These are phyloP conservation scores for Ensete glaucum DNA, from an alignment of 176 grass and related monocot genomes.

Conservation along the genomic window DNA sequence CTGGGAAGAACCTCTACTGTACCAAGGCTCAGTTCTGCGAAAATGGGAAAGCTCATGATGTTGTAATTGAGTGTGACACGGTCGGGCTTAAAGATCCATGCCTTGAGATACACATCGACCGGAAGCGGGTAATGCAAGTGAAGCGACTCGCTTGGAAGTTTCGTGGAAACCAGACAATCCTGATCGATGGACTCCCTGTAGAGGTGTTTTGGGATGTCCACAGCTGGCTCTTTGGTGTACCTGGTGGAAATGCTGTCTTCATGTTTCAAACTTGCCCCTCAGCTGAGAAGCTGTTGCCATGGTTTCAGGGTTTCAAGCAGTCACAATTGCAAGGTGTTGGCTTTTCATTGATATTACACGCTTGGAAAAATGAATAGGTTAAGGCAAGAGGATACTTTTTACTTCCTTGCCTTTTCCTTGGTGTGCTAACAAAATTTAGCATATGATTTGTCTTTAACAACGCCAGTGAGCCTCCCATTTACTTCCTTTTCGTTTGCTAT, in stretches of 20 bases:
- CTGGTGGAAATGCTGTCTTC: conserved; percentile 1
- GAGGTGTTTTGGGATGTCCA: conserved; percentile 20
- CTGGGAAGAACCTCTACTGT: background rate
- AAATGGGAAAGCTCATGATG: conserved; percentile 8
- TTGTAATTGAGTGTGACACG: conserved; percentile 2
- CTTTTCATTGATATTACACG: conserved; percentile 12
- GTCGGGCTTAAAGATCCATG: conserved; percentile 2
- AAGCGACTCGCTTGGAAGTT: conserved; percentile 12
- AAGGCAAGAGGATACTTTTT: background rate
- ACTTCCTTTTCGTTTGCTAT: background rate
- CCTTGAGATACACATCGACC: conserved; percentile 5
- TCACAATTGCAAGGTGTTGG: background rate
- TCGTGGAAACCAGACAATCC: conserved; percentile 14
- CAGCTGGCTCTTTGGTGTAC: conserved; percentile 3
- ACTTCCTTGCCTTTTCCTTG: background rate
- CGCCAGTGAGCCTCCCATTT: background rate
- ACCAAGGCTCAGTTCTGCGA: conserved; percentile 15
- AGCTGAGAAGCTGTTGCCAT: conserved; percentile 3
- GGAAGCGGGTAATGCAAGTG: conserved; percentile 10
- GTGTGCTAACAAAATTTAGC: conserved; percentile 1
- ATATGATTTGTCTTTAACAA: background rate
- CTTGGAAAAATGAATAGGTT: conserved; percentile 15
- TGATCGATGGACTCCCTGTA: conserved; percentile 1
- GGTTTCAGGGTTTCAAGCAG: background rate
- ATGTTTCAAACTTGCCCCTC: conserved; percentile 11